Evolutionary conservation across 345 rosid species (phyloP), one percentile per base, ranked within the genome.

Genomic region (Pugionium cornutum): DNA sequence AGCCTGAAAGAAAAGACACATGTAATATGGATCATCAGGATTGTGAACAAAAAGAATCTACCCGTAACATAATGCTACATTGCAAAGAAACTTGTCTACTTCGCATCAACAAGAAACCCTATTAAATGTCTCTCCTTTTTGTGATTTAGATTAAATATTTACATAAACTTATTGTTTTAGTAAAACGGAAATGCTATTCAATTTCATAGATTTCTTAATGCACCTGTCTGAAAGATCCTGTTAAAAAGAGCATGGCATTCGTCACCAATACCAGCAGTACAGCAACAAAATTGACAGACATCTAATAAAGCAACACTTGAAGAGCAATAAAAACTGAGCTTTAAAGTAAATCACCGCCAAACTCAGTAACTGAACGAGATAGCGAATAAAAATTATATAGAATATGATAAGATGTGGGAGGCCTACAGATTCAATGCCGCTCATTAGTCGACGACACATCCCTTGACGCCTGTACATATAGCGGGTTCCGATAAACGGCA

Each of bases 401-500:
- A 45, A 53, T 11, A 46, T 35, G 29, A 30, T 4, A 53, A 53
- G 11, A 40, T n/a, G 27, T 51, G 27, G 51, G 52, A 36, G 48
- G 78, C 89, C 39, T 87, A 94, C 99, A 75, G 80, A 80, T 82
- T 94, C 96, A 72, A 94, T 81, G 63, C 87, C 99, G 63, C 37
- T 49, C 41, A 94, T 78, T 76, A 94, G 96, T 73, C 88, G 86
- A 35, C 89, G 87, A 73, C 99, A 94, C 99, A 94, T 94, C 55
- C 99, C 91, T 80, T 85, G 95, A 53, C 91, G 95, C 75, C 99
- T 83, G 68, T 85, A 88, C 76, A 79, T 46, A 62, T 84, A 73
- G 55, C 99, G 95, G 47, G 97, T 90, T 64, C 97, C 97, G 62
- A 94, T 90, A 73, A 88, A 94, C 43, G 99, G 99, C 99, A 94